These are phyloP conservation scores for Adansonia gregorii DNA, from an alignment of 441 rosid species.

Conservation along the genomic window DNA sequence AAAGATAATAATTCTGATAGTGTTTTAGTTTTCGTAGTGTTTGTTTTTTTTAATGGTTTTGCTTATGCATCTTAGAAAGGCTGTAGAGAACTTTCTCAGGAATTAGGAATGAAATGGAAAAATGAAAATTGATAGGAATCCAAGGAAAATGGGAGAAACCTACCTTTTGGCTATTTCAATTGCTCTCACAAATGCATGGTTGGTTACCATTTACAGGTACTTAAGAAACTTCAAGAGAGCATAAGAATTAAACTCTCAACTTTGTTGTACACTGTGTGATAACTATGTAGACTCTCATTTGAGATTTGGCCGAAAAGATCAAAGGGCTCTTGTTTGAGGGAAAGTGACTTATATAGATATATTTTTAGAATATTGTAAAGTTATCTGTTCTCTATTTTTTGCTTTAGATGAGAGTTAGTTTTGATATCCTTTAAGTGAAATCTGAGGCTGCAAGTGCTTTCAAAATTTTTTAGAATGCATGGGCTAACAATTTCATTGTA, in stretches of 20 bases:
- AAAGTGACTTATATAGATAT: background rate
- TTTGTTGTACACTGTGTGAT: background rate
- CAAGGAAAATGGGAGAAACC: background rate
- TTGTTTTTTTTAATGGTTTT: background rate
- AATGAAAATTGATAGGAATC: background rate
- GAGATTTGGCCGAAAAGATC: background rate
- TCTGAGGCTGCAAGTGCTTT: background rate
- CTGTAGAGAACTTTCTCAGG: background rate
- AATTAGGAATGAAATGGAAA: background rate
- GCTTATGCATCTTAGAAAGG: background rate
- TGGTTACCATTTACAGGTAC: background rate
- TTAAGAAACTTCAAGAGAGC: constrained; percentile 1
- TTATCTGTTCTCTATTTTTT: background rate
- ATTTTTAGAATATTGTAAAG: background rate
- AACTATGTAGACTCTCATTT: background rate
- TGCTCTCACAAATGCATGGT: background rate
- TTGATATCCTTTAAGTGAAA: background rate
- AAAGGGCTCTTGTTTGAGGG: background rate
- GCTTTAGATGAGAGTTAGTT: background rate
- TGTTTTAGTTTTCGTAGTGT: background rate
- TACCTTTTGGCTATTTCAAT: background rate
- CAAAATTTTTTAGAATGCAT: background rate
- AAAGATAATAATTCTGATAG: background rate
- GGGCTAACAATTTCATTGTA: background rate
- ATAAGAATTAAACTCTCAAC: background rate